A percentile compares a stretch with the other conserved stretches of the same genome.
phyloP scores from a whole-genome alignment of 2,329 filamentous ascomycete genomes.

The Paraphoma chrysanthemicola region DNA sequence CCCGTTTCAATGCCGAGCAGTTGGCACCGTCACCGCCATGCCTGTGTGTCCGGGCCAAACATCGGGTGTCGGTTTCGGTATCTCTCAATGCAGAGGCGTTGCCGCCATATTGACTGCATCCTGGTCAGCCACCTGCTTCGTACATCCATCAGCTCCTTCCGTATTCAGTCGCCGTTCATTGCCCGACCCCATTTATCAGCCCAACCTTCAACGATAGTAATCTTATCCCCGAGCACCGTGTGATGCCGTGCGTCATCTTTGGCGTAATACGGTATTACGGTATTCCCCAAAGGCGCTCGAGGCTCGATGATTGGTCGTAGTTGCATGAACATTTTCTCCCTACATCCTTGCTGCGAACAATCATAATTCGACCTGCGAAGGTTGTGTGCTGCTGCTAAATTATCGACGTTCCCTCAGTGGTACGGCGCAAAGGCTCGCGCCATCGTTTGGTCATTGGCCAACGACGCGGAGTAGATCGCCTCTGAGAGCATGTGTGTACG shows the following conservation, averaged over 20 bases:
- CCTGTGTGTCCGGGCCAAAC: neutral
- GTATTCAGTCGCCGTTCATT: neutral
- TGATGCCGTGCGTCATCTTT: constrained; percentile 16
- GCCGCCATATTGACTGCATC: neutral
- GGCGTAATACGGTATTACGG: constrained; percentile 14
- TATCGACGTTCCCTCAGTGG: neutral
- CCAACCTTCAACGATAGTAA: constrained; percentile 3
- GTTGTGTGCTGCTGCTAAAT: constrained; percentile 8
- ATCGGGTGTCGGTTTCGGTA: neutral
- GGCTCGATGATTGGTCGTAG: constrained; percentile 11
- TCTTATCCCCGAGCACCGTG: constrained; percentile 13
- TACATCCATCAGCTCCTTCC: neutral
- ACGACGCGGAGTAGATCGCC: neutral
- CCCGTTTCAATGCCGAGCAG: neutral
- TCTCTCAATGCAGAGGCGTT: neutral
- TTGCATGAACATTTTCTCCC: constrained; percentile 5
- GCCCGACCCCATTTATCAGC: constrained; percentile 6
- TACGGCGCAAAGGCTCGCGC: neutral
- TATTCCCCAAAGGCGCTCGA: no score
- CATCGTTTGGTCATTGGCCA: constrained; percentile 4
- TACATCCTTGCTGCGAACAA: constrained; percentile 12
- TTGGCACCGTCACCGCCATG: constrained; percentile 1
- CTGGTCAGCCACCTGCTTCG: constrained; percentile 3
- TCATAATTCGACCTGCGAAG: constrained; percentile 7
- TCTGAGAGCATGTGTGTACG: constrained; percentile 9